Base-by-base conservation (phyloP, 2,329 filamentous ascomycete genomes). In the Lachnellula cervina region DNA sequence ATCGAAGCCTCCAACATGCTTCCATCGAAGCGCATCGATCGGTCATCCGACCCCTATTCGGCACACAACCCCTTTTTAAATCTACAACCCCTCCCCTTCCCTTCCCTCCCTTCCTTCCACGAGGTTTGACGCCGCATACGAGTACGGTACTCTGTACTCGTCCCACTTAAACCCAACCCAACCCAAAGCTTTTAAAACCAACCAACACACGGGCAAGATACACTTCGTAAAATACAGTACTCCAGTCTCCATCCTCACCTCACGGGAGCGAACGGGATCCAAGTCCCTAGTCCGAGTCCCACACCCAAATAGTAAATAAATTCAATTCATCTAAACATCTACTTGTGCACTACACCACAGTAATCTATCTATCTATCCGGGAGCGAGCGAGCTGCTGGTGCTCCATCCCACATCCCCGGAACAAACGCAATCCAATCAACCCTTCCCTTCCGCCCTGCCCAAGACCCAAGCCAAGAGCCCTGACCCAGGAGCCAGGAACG, bases 1-100 rank as follows among this genome's bases (percentile, higher is more conserved):
- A 59, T 56, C 21, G 61, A 61, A 63, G 59, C 45, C 55, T 58
- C 53, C 56, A 54, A 43, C 32, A 38, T 52, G 52, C 57, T 63
- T 63, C 61, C 37, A 28, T 28, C 28, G 28, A 28, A 9, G 28
- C 28, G 28, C 28, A 28, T 28, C 28, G 8, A 57, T 52, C 38
- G 54, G 51, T 44, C 48, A 51, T 44, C 49, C 19, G n/a, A n/a
- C 44, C 49, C 34, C 43, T 28, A 16, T 35, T 44, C 25, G 48
- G 48, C 50, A 25, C 5, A 55, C 45, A 32, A 17, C 25, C 45
- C 16, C 45, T 21, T 37, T 37, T 37, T 23, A 23, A 23, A 23
- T 23, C 5, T 23, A 3, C 21, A 55, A 51, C 28, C 28, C 28
- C 28, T 23, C 21, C 21, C 21, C n/a, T n/a, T n/a, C n/a, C n/a